Conservation (phyloP, 2,329 filamentous ascomycete species). For the Gaeumannomyces tritici region DNA sequence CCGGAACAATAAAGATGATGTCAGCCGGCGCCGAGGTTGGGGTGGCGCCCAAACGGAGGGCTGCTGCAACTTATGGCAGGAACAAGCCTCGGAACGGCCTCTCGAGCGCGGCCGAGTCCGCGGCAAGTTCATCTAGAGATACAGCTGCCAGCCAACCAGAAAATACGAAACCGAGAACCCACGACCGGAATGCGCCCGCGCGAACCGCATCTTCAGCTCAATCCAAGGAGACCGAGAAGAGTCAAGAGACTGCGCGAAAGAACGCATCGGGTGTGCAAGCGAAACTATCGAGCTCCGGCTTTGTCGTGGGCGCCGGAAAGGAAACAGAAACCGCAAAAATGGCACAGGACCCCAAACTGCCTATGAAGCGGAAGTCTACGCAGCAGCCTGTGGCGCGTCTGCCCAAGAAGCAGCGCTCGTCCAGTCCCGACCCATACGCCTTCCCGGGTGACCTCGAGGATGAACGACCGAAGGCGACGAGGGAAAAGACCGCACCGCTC, state of each 20-base stretch:
- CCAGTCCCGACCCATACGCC: conserved; percentile 4
- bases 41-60: conserved; percentile 17
- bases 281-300: background rate
- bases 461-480: background rate
- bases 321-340: background rate
- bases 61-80: conserved; percentile 19
- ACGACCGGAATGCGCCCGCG: background rate
- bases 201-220: background rate
- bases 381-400: conserved; percentile 4
- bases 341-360: background rate
- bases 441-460: background rate
- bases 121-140: background rate
- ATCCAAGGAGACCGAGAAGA: background rate
- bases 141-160: background rate
- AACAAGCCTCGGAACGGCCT: conserved; percentile 3
- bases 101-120: background rate
- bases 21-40: conserved; percentile 11
- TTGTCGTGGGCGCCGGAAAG: background rate
- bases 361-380: conserved; percentile 5
- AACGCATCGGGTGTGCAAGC: background rate
- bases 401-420: conserved; percentile 7
- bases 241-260: too few relatives aligned
- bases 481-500: background rate
- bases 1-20: conserved; percentile 6
- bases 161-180: background rate